phyloP scores from a whole-genome alignment of 257 asterid genomes.

The Solanum etuberosum region DNA sequence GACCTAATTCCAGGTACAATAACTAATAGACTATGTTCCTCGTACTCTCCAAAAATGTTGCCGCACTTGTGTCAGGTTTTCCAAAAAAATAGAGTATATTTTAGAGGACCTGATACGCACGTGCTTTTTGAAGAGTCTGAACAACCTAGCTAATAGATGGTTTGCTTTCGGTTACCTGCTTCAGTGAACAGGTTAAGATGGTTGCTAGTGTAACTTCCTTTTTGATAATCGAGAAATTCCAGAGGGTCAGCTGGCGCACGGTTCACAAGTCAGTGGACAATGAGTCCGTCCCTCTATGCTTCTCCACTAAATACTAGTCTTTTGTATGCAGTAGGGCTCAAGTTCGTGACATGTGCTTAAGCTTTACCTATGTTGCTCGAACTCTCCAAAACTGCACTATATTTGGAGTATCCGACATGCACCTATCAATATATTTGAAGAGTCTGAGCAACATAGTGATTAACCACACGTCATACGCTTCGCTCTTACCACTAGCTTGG shows the following conservation, averaged over 20 bases:
- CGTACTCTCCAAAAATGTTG: neutral
- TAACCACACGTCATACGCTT: neutral
- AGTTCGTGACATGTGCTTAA: neutral
- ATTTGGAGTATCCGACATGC: too few species aligned
- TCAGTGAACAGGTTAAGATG: neutral
- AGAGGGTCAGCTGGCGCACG: neutral
- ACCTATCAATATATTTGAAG: too few species aligned
- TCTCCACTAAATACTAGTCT: neutral
- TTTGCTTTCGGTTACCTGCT: neutral
- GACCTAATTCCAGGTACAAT: neutral
- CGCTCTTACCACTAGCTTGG: neutral
- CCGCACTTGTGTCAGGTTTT: rapidly evolving
- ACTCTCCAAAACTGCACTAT: too few species aligned
- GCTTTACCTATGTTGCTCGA: too few species aligned
- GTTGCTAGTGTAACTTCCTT: neutral
- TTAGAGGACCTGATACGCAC: neutral
- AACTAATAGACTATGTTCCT: neutral
- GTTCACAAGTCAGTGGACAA: neutral
- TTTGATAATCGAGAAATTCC: neutral
- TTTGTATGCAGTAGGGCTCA: neutral
- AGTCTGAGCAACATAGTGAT: neutral
- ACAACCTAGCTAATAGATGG: neutral
- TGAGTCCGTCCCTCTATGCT: neutral
- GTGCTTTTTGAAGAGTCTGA: neutral
- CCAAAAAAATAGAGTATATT: neutral